Conservation (phyloP, 345 rosid genomes). For the Brassica napus region DNA sequence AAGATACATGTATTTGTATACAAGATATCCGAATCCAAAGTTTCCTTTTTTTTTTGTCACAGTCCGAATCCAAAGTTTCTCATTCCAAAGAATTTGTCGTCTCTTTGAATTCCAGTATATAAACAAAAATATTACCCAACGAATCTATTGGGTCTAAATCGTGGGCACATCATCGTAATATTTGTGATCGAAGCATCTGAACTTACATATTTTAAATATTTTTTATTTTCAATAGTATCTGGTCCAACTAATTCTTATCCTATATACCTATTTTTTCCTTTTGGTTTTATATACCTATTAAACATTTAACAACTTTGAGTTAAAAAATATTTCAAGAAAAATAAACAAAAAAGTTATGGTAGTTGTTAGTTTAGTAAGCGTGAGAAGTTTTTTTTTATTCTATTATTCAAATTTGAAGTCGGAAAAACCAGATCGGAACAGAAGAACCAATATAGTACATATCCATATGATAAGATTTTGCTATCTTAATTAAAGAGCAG, state of each 20-base stretch:
- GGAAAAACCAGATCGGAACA: too few species aligned
- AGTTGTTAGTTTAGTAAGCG: neutral
- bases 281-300: neutral
- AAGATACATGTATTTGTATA: neutral
- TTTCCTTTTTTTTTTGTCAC: neutral
- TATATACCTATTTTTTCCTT: neutral
- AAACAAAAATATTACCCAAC: neutral
- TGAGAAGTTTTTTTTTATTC: too few species aligned
- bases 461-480: too few species aligned
- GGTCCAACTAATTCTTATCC: conserved; percentile 1
- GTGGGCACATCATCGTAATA: neutral
- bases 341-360: neutral
- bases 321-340: neutral
- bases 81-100: neutral
- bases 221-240: neutral
- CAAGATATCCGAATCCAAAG: conserved; percentile 1
- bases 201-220: conserved; percentile 1
- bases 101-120: neutral
- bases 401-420: too few species aligned
- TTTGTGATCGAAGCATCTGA: neutral
- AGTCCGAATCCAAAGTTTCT: neutral
- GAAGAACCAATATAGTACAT: too few species aligned
- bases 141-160: conserved; percentile 2
- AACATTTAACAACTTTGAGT: neutral
- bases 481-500: too few species aligned